Percentiles rank a stretch among this genome's conserved stretches.
phyloP scores from a whole-genome alignment of 202 grass and related monocot genomes.

The Setaria italica region DNA sequence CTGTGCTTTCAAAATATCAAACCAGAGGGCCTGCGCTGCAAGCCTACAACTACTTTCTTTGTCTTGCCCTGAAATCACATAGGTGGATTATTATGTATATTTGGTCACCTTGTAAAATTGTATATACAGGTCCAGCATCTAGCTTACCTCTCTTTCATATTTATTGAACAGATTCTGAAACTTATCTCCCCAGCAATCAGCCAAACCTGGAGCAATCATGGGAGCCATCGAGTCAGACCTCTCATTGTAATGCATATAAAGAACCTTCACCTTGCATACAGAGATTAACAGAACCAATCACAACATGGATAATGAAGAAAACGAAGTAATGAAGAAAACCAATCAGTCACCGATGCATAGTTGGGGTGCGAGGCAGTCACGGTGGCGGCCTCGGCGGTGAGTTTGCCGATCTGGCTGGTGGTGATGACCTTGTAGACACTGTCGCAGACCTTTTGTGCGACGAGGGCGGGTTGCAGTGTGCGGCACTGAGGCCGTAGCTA shows the following conservation, averaged over 20 bases:
- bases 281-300: too few relatives aligned
- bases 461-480: too few relatives aligned
- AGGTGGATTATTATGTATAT: constrained; percentile 1
- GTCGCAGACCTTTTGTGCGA: too few relatives aligned
- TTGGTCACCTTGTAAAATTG: background rate
- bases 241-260: too few relatives aligned
- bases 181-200: constrained; percentile 83
- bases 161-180: constrained; percentile 61
- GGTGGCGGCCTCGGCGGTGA: constrained; percentile 75
- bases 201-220: constrained; percentile 77
- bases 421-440: too few relatives aligned
- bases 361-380: constrained; percentile 86
- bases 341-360: constrained; percentile 51
- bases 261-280: constrained; percentile 63
- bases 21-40: constrained; percentile 79
- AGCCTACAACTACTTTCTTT: constrained; percentile 63
- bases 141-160: constrained; percentile 49
- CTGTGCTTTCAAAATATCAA: constrained; percentile 94
- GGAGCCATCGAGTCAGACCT: constrained; percentile 60
- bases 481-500: too few relatives aligned
- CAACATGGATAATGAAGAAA: too few relatives aligned
- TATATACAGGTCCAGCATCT: background rate
- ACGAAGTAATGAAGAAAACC: too few relatives aligned
- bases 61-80: constrained; percentile 73
- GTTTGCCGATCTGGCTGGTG: constrained; percentile 65